Conservation (phyloP, 1,139 yeast genomes). For the Hemisphaericaspora lyxosophila region DNA sequence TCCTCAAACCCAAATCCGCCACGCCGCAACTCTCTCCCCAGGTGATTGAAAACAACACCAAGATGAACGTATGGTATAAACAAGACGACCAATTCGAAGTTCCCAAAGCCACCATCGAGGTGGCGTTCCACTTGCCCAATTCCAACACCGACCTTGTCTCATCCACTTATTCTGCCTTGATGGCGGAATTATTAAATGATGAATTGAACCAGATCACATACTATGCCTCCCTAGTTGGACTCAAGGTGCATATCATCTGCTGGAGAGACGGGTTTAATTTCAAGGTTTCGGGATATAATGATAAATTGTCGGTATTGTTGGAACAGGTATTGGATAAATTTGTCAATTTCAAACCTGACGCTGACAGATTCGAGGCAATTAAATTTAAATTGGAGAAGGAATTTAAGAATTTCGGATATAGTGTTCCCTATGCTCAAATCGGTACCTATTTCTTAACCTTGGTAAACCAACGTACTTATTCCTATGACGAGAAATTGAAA, state of each 20-base stretch:
- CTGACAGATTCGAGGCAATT: slow-evolving; percentile 61
- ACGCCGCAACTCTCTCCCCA: slow-evolving; percentile 38
- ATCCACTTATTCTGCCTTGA: slow-evolving; percentile 58
- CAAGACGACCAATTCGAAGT: slow-evolving; percentile 87
- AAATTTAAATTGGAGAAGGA: slow-evolving; percentile 65
- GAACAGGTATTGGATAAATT: slow-evolving; percentile 59
- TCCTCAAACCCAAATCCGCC: slow-evolving; percentile 42
- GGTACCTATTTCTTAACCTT: slow-evolving; percentile 61
- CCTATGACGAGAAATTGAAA: slow-evolving; percentile 57
- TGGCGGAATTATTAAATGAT: slow-evolving; percentile 72
- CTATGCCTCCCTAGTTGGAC: slow-evolving; percentile 82
- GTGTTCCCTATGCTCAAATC: slow-evolving; percentile 75
- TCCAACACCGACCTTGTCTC: slow-evolving; percentile 57
- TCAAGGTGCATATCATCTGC: slow-evolving; percentile 55
- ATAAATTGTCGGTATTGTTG: slow-evolving; percentile 67
- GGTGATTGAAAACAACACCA: slow-evolving; percentile 33
- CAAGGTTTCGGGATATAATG: slow-evolving; percentile 76
- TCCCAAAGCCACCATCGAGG: slow-evolving; percentile 76
- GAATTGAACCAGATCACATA: slow-evolving; percentile 74
- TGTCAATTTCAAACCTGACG: slow-evolving; percentile 50
- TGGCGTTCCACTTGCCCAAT: slow-evolving; percentile 66
- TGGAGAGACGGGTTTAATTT: slow-evolving; percentile 73
- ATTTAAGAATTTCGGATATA: slow-evolving; percentile 67
- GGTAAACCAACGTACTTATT: slow-evolving; percentile 70
- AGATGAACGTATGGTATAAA: slow-evolving; percentile 73